Conservation (phyloP, 805 yeast species). For the Lipomyces yamadae region DNA sequence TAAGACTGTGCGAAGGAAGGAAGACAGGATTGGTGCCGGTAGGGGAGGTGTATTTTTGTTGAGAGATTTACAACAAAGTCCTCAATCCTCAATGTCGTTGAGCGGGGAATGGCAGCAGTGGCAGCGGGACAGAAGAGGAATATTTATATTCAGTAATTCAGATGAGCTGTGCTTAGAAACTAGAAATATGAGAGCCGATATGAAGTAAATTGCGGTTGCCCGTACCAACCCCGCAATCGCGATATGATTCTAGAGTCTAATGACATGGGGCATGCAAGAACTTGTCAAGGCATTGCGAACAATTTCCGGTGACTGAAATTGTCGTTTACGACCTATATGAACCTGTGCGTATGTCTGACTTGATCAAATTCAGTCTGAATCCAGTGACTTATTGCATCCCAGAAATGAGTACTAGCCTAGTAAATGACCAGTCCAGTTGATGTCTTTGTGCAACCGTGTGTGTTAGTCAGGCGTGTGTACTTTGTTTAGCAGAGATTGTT, state of each 20-base stretch:
- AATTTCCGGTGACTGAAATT: too few relatives aligned
- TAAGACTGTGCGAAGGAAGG: not conserved
- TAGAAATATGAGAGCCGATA: not conserved
- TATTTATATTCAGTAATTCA: too few relatives aligned
- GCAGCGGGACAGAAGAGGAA: not conserved
- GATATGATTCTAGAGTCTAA: too few relatives aligned
- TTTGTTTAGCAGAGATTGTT: not conserved
- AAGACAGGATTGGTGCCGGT: not conserved
- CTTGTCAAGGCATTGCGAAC: too few relatives aligned
- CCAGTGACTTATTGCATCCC: too few relatives aligned
- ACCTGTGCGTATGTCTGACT: too few relatives aligned
- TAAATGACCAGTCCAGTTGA: not conserved
- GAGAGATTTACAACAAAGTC: not conserved
- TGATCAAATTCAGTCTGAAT: too few relatives aligned
- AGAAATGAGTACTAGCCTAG: not conserved
- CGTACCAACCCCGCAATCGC: too few relatives aligned
- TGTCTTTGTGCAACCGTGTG: not conserved
- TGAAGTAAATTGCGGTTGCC: too few relatives aligned
- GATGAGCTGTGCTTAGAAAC: too few relatives aligned
- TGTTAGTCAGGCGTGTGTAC: not conserved
- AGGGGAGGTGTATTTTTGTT: not conserved
- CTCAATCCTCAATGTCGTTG: not conserved
- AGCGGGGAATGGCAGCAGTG: not conserved
- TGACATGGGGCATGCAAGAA: too few relatives aligned
- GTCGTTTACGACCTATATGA: too few relatives aligned